phyloP scores from a whole-genome alignment of 1,284 basidiomycete genomes.

The Lentinula novae-zelandiae region DNA sequence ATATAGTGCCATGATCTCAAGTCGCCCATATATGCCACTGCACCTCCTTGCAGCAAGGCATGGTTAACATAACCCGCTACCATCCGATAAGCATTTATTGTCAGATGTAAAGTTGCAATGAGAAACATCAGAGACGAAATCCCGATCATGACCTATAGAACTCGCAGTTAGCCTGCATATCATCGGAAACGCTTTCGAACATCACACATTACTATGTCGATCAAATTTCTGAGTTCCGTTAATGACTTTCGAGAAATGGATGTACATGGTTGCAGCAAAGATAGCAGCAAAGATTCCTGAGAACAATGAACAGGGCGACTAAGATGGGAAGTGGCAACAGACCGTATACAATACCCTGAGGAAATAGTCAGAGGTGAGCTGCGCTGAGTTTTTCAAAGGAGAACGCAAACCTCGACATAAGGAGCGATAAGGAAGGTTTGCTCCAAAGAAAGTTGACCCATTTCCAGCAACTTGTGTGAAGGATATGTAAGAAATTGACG shows the following conservation, averaged over 20 bases:
- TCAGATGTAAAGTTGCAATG: conserved; percentile 17
- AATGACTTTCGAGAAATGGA: background rate
- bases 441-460: background rate
- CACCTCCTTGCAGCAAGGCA: conserved; percentile 8
- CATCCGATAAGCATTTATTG: conserved; percentile 16
- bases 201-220: background rate
- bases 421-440: background rate
- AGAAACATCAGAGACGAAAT: conserved; percentile 19
- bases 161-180: background rate
- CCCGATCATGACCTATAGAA: conserved; percentile 13
- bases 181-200: background rate
- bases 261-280: background rate
- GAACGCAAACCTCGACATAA: background rate
- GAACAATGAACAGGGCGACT: background rate
- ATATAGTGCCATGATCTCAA: conserved; percentile 11
- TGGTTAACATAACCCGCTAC: conserved; percentile 17
- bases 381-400: background rate
- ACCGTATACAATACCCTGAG: background rate
- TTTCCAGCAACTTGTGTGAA: background rate
- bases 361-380: background rate
- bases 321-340: background rate
- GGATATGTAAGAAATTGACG: background rate
- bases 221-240: background rate
- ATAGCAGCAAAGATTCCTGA: background rate
- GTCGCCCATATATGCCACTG: conserved; percentile 14